Evolutionary conservation across 306 rosid genomes (phyloP), one percentile per base, ranked within the genome.

Genomic region (Ormosia emarginata): DNA sequence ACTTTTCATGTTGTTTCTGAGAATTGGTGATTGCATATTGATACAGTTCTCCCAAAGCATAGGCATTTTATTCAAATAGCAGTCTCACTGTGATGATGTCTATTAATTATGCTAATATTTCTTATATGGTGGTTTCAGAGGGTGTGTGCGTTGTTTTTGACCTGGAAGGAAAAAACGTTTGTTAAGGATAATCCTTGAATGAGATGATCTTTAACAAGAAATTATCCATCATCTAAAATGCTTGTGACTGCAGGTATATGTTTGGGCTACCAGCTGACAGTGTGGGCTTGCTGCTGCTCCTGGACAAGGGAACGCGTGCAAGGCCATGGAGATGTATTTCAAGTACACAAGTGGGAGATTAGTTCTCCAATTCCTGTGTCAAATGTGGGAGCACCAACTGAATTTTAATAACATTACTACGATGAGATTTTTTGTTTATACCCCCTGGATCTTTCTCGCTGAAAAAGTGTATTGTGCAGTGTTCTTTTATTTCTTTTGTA

Each of bases 301-400:
- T 96, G 2, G 97, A 90, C 74, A 92, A 89, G 36, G 90, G 87
- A 44, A 87, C 88, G 18, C 93, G 64, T 6, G 49, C 44, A 47
- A 90, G 86, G 91, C 94, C 90, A 11, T 86, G 92, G 93, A 90
- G 97, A 85, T 93, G 97, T 82, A 82, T 96, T 67, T 82, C 94
- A 33, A 93, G 91, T 55, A 82, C 96, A 24, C 97, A 95, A 90
- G 68, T 96, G 79, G 87, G 80, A 74, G 67, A 71, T 57, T 62
- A 53, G 70, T 65, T 76, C 78, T 78, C 83, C 39, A 66, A 76
- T 79, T 81, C 82, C 69, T 55, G 39, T 69, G 74, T 59, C 83
- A 70, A 74, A 49, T 64, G 39, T 80, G 85, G 79, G 74, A 71
- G 82, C 73, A 53, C 77, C 74, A 46, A 67, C 52, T 78, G 83